Conservation (phyloP, 352 stramenopile genomes). For the Phytophthora cactorum region DNA sequence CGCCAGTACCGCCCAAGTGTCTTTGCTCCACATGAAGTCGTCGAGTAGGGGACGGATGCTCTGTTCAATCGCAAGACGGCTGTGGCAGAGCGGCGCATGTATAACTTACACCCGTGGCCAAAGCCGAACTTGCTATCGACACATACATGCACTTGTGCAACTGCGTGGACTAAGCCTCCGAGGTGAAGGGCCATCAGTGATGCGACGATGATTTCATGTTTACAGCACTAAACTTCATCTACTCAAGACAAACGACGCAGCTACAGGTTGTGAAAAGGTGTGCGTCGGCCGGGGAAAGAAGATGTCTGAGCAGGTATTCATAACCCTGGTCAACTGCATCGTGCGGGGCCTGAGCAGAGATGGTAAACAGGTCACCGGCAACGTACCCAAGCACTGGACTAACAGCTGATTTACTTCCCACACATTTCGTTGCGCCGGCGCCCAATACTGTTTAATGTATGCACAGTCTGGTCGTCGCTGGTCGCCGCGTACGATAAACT, state of each 20-base stretch:
- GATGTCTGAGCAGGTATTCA: conserved; percentile 12
- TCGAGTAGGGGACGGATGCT: conserved; percentile 11
- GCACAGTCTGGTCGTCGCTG: not conserved
- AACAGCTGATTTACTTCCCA: not conserved
- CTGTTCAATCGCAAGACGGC: conserved; percentile 6
- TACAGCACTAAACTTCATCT: not conserved
- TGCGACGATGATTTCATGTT: conserved; percentile 13
- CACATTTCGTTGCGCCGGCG: not conserved
- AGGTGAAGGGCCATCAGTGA: not conserved
- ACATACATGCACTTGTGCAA: conserved; percentile 9
- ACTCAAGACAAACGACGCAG: not conserved
- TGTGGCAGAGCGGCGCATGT: conserved; percentile 2
- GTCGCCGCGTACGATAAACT: conserved; percentile 25
- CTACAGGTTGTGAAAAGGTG: conserved; percentile 10
- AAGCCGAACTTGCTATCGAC: conserved; percentile 5
- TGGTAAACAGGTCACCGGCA: not conserved
- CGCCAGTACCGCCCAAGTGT: not conserved
- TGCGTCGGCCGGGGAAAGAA: conserved; percentile 14
- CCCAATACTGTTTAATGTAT: not conserved
- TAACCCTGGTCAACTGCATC: conserved; percentile 15
- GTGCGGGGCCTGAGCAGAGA: not conserved
- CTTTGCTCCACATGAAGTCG: not conserved
- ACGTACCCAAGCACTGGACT: conserved; percentile 15
- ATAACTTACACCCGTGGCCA: conserved; percentile 2
- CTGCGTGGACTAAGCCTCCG: conserved; percentile 10